phyloP scores from a whole-genome alignment of 2,329 filamentous ascomycete species.

The Paecilomyces variotii region DNA sequence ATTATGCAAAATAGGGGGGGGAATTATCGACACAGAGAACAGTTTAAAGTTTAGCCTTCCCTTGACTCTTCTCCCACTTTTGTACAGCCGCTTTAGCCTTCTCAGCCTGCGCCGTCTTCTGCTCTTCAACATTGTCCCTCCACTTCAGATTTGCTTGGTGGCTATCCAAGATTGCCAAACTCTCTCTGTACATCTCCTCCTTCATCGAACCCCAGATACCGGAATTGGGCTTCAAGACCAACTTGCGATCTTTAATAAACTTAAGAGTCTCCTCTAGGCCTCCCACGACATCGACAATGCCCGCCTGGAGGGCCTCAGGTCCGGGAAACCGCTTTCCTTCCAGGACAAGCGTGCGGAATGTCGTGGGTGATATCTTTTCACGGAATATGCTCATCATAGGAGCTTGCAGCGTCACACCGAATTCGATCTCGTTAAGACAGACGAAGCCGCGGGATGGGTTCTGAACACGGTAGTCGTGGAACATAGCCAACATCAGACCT shows the following conservation, averaged over 20 bases:
- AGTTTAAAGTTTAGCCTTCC: constrained; percentile 21
- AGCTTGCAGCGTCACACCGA: constrained; percentile 66
- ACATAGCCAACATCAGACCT: constrained; percentile 73
- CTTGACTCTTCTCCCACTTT: constrained; percentile 40
- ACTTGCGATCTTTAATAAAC: constrained; percentile 51
- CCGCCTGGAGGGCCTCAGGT: constrained; percentile 54
- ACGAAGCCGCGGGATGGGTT: constrained; percentile 62
- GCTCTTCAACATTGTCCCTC: constrained; percentile 42
- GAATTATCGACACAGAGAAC: not conserved
- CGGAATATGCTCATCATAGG: constrained; percentile 70
- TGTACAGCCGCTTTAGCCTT: constrained; percentile 42
- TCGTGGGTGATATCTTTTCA: constrained; percentile 51
- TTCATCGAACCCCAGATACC: constrained; percentile 66
- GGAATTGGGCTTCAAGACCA: constrained; percentile 55
- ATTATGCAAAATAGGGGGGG: too few species aligned
- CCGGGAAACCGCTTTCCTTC: constrained; percentile 63
- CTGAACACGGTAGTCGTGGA: constrained; percentile 76
- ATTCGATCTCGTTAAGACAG: constrained; percentile 74
- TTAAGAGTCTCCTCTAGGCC: constrained; percentile 55
- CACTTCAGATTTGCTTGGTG: constrained; percentile 40
- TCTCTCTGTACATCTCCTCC: constrained; percentile 65
- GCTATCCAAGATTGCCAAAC: constrained; percentile 50
- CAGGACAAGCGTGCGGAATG: constrained; percentile 60
- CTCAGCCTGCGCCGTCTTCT: constrained; percentile 32
- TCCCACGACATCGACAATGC: constrained; percentile 61